Base-by-base conservation (phyloP, 2,329 filamentous ascomycete genomes). In the Dothidotthia symphoricarpi region DNA sequence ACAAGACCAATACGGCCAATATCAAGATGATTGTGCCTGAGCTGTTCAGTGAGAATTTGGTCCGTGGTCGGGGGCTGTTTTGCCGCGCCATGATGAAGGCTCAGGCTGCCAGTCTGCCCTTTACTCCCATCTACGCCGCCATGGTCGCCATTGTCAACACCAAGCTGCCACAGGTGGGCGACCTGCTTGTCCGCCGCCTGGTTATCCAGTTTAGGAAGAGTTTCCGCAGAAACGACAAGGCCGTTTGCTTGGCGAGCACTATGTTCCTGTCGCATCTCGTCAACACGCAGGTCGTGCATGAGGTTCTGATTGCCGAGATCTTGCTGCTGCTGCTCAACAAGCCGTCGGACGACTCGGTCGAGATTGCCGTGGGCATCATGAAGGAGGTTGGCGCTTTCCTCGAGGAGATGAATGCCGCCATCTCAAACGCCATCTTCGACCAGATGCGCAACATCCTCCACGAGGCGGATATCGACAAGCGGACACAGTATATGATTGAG, bases 401-500 rank as follows among this genome's bases (percentile, higher is more conserved):
- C 49, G 91, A 97, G 64, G 90, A 96, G 64, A 95, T 97, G 89
- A 94, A 88, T 61, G 79, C 83, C 1, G 79, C 86, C 9, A 95
- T 97, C 57, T 83, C 89, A 19, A 80, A 91, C 51, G 86, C 85
- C 16, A 88, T 98, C 6, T 98, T 95, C 61, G 93, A 98, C 60
- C 90, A 95, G 66, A 95, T 98, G 73, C 77, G 93, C 55, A 91
- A 85, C 55, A 96, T 97, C 48, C 74, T 98, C 7, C 91, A 98
- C 71, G 93, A 98, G 67, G 89, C 89, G 29, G 90, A 93, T 61
- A 95, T 98, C 64, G 91, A 97, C 63, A 96, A 95, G 75, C 80
- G 93, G 49, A 90, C 91, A n/a, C 93, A 98, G 70, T 98, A 97
- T 69, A 95, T 95, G 87, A 91, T 98, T 40, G 93, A 98, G 67